Conservation (phyloP, 208 protist genomes). For the Trichomonas tenax region DNA sequence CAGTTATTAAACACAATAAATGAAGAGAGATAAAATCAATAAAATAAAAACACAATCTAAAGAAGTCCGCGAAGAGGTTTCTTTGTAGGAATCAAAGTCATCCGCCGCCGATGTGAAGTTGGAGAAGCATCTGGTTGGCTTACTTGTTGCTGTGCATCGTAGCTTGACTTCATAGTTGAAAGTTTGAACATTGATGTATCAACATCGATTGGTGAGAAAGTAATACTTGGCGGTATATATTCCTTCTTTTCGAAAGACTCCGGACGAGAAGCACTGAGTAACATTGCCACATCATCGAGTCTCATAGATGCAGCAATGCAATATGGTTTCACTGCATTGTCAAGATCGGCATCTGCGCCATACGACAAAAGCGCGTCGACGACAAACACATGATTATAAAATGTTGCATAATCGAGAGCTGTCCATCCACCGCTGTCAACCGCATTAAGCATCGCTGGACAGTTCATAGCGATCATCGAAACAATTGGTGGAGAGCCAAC, state of each 20-base stretch:
- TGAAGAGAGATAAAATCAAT: no score
- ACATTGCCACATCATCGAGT: background rate
- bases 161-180: background rate
- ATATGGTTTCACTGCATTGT: background rate
- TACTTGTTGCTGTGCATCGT: background rate
- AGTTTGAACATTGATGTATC: background rate
- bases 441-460: background rate
- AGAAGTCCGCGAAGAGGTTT: background rate
- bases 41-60: background rate
- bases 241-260: background rate
- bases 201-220: background rate
- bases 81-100: background rate
- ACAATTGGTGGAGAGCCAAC: background rate
- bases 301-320: background rate
- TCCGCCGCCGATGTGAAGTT: background rate
- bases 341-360: background rate
- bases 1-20: no score
- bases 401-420: background rate
- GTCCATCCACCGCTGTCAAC: background rate
- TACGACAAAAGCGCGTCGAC: background rate
- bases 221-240: background rate
- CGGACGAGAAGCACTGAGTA: background rate
- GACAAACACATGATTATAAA: background rate
- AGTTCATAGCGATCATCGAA: background rate
- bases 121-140: background rate